Percentiles rank a stretch among this genome's conserved stretches.
Conservation (phyloP, 1,284 basidiomycete species). For the Cryptococcus neoformans region DNA sequence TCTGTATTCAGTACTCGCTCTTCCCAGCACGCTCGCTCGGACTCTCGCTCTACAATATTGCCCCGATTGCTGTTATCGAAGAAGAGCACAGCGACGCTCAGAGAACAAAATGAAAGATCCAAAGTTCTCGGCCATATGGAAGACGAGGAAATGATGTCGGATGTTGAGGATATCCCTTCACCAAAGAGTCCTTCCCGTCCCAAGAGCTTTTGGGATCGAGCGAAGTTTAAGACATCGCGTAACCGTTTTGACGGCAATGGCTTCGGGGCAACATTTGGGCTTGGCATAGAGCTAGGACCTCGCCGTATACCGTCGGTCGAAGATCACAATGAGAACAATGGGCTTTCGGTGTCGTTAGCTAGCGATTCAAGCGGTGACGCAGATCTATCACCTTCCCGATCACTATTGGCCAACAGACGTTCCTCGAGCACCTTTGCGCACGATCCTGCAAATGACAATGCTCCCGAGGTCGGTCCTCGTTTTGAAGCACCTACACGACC, state of each 20-base stretch:
- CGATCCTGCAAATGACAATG: background rate
- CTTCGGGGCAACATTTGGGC: conserved; percentile 4
- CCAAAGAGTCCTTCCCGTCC: background rate
- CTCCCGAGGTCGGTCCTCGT: background rate
- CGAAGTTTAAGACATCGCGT: conserved; percentile 1
- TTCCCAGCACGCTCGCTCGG: background rate
- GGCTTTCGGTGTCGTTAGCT: conserved; percentile 12
- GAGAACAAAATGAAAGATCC: background rate
- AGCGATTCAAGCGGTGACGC: conserved; percentile 21
- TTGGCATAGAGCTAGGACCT: conserved; percentile 13
- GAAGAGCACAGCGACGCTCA: conserved; percentile 4
- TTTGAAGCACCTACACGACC: background rate
- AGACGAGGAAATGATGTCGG: conserved; percentile 16
- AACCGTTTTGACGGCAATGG: conserved; percentile 11
- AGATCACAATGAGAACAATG: conserved; percentile 1
- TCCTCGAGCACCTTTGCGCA: background rate
- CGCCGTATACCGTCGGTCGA: background rate
- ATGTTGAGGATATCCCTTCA: conserved; percentile 9
- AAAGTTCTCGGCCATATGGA: background rate
- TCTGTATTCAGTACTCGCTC: background rate
- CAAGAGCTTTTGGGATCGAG: conserved; percentile 2
- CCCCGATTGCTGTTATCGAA: conserved; percentile 13
- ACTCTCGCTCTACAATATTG: conserved; percentile 7
- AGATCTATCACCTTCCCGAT: conserved; percentile 16
- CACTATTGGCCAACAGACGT: conserved; percentile 2